Evolutionary conservation across 148 eudicot species (phyloP), one percentile per base, ranked within the genome.

Genomic region (Spergularia marina): DNA sequence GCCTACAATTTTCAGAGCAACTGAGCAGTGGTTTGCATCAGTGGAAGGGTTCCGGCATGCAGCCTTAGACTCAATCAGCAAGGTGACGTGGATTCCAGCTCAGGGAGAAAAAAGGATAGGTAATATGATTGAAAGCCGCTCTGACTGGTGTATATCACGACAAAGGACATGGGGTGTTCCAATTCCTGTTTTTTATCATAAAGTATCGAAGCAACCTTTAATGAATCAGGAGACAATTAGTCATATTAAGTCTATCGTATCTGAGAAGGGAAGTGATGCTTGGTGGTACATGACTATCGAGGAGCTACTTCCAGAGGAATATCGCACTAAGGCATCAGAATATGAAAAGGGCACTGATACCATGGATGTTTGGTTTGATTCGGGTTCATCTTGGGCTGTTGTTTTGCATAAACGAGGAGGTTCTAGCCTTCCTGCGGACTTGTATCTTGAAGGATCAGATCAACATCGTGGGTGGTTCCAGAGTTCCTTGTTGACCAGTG

Each of bases 391-490:
- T 30, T 96, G 99, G 99, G 99, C 99, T 81, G 91, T 98, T 59
- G 97, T 96, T 59, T 81, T 96, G 79, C 89, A 71, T 71, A 92
- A 85, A 82, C 89, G 98, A 82, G 82, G 80, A 25, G 89, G 89
- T 58, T 87, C 88, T 63, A 80, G 80, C 75, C 88, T 61, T 83
- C 98, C 98, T 54, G 98, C 99, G 57, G 98, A 96, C 83, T 82
- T 96, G 81, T 96, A 96, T 84, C 83, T 96, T 59, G 99, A 96
- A 87, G 99, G 99, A 61, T 86, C 99, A 56, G 99, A 96, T 86
- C 99, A 96, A 80, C 99, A 96, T 81, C 99, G 99, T 51, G 99
- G 99, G 57, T 96, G 99, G 99, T 96, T 96, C 84, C 99, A 96
- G 70, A 96, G 99, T 82, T 96, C 99, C 75, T 76, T 96, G 67